phyloP scores from a whole-genome alignment of 495 filamentous ascomycete genomes.

The Lindgomyces ingoldianus region DNA sequence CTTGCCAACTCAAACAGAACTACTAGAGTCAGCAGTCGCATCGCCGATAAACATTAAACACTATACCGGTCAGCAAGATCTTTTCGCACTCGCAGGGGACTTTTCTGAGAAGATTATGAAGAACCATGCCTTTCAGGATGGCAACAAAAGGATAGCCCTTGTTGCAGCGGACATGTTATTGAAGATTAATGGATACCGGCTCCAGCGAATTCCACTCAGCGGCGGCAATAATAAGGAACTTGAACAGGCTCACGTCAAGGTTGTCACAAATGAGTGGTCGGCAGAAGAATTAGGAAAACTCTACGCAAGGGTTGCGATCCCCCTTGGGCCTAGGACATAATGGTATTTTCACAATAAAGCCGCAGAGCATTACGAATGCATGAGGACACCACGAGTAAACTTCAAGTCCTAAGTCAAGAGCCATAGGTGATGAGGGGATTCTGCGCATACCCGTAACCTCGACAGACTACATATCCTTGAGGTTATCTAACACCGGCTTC shows the following conservation, averaged over 20 bases:
- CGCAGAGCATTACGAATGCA: no score
- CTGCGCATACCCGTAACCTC: no score
- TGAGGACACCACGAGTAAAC: no score
- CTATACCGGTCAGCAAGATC: slow-evolving; percentile 38
- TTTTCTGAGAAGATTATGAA: slow-evolving; percentile 44
- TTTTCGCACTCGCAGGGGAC: slow-evolving; percentile 43
- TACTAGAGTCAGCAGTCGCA: slow-evolving; percentile 42
- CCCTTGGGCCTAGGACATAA: no score
- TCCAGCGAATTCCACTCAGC: slow-evolving; percentile 17
- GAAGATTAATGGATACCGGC: slow-evolving; percentile 43
- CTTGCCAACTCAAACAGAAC: slow-evolving; percentile 29
- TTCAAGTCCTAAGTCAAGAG: no score
- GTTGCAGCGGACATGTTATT: slow-evolving; percentile 46
- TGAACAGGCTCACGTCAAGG: slow-evolving; percentile 40
- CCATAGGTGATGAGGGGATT: no score
- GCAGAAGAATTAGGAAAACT: slow-evolving; percentile 36
- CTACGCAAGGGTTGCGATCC: no score
- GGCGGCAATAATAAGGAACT: slow-evolving; percentile 30
- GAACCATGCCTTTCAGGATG: slow-evolving; percentile 45
- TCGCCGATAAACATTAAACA: slow-evolving; percentile 44
- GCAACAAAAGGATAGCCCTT: slow-evolving; percentile 39
- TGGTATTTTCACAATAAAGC: no score
- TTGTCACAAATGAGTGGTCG: slow-evolving; percentile 40
- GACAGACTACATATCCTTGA: no score
- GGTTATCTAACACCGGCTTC: no score